Conservation (phyloP, 345 rosid genomes). For the Euphorbia lathyris region DNA sequence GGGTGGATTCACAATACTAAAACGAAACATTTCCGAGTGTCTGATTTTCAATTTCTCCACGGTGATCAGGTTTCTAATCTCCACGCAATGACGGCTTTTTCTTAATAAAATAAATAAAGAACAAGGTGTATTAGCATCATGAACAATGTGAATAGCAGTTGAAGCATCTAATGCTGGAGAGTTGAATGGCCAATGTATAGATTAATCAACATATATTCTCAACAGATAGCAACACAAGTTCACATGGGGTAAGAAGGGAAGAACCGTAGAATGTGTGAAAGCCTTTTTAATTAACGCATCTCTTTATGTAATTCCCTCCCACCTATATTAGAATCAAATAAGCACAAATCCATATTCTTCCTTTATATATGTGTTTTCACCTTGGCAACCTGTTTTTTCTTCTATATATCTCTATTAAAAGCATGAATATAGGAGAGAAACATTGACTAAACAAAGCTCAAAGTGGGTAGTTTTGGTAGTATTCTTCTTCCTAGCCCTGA, state of each 20-base stretch:
- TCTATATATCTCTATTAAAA: not conserved
- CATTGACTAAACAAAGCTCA: conserved; percentile 11
- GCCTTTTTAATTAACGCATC: not conserved
- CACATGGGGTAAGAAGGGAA: not conserved
- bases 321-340: conserved; percentile 14
- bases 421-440: conserved; percentile 8
- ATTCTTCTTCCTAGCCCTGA: conserved; percentile 21
- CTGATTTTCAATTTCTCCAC: not conserved
- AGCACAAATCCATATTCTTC: conserved; percentile 1
- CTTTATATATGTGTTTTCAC: not conserved
- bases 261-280: conserved; percentile 10
- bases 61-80: too few species aligned
- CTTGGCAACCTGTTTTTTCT: conserved; percentile 5
- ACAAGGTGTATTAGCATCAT: not conserved
- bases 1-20: not conserved
- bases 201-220: conserved; percentile 4
- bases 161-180: not conserved
- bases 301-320: not conserved
- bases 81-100: too few species aligned
- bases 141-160: not conserved
- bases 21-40: not conserved
- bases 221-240: conserved; percentile 1
- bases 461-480: conserved; percentile 30
- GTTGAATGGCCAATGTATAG: not conserved
- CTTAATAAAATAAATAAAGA: not conserved